These are phyloP conservation scores for Starmerella stigmatis DNA, from an alignment of 805 yeast genomes.

Conservation along the genomic window DNA sequence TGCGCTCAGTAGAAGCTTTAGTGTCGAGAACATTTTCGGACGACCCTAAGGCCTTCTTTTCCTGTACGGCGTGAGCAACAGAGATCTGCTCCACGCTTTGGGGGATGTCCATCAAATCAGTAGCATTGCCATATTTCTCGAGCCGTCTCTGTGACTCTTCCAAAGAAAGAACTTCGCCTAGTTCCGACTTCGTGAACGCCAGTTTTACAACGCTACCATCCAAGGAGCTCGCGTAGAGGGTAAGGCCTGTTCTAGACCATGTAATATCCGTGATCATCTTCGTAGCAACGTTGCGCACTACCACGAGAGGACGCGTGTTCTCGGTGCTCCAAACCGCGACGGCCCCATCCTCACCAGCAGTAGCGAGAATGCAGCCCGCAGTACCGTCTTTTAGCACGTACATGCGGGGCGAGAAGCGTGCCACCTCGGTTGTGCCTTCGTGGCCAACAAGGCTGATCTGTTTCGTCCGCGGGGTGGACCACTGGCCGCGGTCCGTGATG, in stretches of 20 bases:
- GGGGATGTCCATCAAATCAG: conserved; percentile 74
- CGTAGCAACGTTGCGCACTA: conserved; percentile 61
- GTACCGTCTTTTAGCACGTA: conserved; percentile 21
- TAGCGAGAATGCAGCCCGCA: conserved; percentile 66
- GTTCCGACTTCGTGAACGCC: conserved; percentile 43
- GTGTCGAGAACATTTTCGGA: no score
- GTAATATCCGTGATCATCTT: conserved; percentile 79
- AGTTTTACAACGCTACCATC: conserved; percentile 74
- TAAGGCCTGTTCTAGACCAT: conserved; percentile 76
- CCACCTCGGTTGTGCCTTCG: conserved; percentile 58
- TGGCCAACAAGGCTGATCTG: conserved; percentile 59
- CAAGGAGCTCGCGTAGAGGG: conserved; percentile 64
- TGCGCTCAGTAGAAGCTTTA: no score
- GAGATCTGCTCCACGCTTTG: conserved; percentile 72
- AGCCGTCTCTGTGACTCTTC: conserved; percentile 60
- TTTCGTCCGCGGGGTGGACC: conserved; percentile 38
- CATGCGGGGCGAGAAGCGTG: conserved; percentile 41
- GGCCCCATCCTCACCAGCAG: conserved; percentile 90
- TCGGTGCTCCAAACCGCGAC: conserved; percentile 81
- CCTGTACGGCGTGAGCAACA: conserved; percentile 34
- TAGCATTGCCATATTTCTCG: conserved; percentile 76
- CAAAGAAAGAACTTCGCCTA: conserved; percentile 44
- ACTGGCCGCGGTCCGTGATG: conserved; percentile 51
- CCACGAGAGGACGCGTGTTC: conserved; percentile 63
- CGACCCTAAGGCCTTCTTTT: no score